Evolutionary conservation across 2,329 filamentous ascomycete species (phyloP).

Genomic region (Myriosclerotinia duriaeana): DNA sequence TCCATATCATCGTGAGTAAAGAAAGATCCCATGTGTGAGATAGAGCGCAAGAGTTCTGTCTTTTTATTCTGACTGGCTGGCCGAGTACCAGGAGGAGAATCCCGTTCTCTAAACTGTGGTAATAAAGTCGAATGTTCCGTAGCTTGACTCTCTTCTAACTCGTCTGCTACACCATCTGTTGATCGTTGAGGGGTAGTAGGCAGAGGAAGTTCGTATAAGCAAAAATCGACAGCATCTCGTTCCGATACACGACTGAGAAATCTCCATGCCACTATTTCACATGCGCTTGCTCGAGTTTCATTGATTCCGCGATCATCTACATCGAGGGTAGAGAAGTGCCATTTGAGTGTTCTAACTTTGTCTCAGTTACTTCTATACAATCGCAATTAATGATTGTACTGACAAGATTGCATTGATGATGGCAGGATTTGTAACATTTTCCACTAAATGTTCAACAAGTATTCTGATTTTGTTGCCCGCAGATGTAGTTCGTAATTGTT

Average conservation of each 20-base stretch:
- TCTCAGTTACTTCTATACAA: slow-evolving; percentile 3
- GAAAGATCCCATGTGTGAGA: slow-evolving; percentile 50
- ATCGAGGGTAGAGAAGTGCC: slow-evolving; percentile 67
- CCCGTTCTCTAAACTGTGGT: slow-evolving; percentile 35
- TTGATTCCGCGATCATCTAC: slow-evolving; percentile 62
- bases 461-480: slow-evolving; percentile 57
- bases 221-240: slow-evolving; percentile 70
- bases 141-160: slow-evolving; percentile 24
- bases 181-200: slow-evolving; percentile 17
- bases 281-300: slow-evolving; percentile 68
- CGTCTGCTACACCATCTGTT: slow-evolving; percentile 16
- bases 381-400: slow-evolving; percentile 40
- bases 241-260: slow-evolving; percentile 71
- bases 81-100: slow-evolving; percentile 25
- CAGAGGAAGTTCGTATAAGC: slow-evolving; percentile 67
- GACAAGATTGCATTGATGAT: slow-evolving; percentile 74
- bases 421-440: slow-evolving; percentile 64
- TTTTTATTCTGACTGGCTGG: slow-evolving; percentile 33
- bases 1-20: slow-evolving; percentile 44
- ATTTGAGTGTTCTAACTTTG: slow-evolving; percentile 64
- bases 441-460: slow-evolving; percentile 63
- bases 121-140: slow-evolving; percentile 36
- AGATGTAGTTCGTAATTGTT: slow-evolving; percentile 67
- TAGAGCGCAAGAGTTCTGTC: slow-evolving; percentile 46
- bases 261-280: slow-evolving; percentile 79